A percentile compares a stretch with the other conserved stretches of the same genome.
Evolutionary conservation across 2,329 filamentous ascomycete species (phyloP).

Genomic region (Diaporthe longicolla): DNA sequence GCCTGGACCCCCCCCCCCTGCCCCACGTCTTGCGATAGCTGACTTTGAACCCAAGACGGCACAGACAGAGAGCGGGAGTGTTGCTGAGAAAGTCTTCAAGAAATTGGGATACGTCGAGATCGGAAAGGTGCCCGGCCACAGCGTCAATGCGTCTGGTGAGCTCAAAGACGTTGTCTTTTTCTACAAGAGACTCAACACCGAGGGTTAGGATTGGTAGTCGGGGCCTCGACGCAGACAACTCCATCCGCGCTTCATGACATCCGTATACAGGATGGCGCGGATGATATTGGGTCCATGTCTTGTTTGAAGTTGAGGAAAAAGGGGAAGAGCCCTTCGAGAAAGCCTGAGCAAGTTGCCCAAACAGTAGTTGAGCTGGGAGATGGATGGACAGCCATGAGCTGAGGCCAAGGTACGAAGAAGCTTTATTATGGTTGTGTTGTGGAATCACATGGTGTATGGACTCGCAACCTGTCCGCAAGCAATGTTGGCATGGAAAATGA

Average conservation of each 20-base stretch:
- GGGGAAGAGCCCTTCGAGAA: background rate
- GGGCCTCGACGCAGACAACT: background rate
- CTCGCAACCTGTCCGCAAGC: background rate
- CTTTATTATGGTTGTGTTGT: background rate
- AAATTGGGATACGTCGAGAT: slow-evolving; percentile 70
- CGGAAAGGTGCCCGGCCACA: slow-evolving; percentile 69
- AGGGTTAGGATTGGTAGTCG: background rate
- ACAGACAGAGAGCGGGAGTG: slow-evolving; percentile 66
- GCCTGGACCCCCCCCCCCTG: background rate
- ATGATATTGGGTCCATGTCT: background rate
- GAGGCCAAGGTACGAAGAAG: background rate
- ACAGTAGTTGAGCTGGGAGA: background rate
- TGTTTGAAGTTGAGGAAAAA: too few species aligned
- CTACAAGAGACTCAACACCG: slow-evolving; percentile 66
- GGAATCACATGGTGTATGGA: too few species aligned
- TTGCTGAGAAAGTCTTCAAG: slow-evolving; percentile 67
- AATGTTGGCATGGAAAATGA: background rate
- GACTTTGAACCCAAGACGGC: slow-evolving; percentile 57
- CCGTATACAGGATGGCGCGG: background rate
- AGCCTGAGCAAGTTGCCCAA: background rate
- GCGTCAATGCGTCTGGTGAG: slow-evolving; percentile 62
- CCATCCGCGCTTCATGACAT: background rate
- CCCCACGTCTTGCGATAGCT: background rate
- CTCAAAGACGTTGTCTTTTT: slow-evolving; percentile 68
- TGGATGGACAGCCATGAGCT: background rate